Percentiles rank a stretch among this genome's conserved stretches.
Evolutionary conservation across 305 asterid species (phyloP).

Genomic region (Fraxinus paxiana): DNA sequence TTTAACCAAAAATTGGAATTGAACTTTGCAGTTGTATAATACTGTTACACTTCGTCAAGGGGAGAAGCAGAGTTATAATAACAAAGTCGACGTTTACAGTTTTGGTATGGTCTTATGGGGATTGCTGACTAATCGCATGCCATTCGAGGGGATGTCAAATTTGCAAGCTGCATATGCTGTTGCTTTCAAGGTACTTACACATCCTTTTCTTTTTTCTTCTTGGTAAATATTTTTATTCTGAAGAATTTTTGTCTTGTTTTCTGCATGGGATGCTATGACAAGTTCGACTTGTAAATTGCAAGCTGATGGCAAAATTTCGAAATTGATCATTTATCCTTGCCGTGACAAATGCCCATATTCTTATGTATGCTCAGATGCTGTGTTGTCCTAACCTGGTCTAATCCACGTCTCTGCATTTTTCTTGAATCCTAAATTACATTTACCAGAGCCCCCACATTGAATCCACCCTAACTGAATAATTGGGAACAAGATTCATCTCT

Average conservation of each 20-base stretch:
- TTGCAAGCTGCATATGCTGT: constrained; percentile 99
- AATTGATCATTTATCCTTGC: neutral
- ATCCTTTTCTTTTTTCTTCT: neutral
- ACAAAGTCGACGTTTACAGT: constrained; percentile 90
- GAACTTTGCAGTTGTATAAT: constrained; percentile 76
- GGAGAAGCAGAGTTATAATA: constrained; percentile 91
- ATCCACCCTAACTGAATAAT: neutral
- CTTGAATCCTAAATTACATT: neutral
- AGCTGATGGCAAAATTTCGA: neutral
- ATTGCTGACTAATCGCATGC: constrained; percentile 78
- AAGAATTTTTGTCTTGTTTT: neutral
- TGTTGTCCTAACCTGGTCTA: neutral
- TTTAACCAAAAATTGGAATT: constrained; percentile 4
- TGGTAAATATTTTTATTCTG: neutral
- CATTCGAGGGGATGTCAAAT: constrained; percentile 98
- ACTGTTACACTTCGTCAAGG: constrained; percentile 92
- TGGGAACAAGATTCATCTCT: neutral
- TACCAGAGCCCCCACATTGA: neutral
- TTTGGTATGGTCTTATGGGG: constrained; percentile 94
- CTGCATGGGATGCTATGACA: neutral
- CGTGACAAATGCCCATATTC: neutral
- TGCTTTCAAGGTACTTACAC: constrained; percentile 71
- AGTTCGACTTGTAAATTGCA: neutral
- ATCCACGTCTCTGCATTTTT: neutral
- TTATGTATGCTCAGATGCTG: neutral